These are phyloP conservation scores for Avicennia marina DNA, from an alignment of 257 asterid species.

Conservation along the genomic window DNA sequence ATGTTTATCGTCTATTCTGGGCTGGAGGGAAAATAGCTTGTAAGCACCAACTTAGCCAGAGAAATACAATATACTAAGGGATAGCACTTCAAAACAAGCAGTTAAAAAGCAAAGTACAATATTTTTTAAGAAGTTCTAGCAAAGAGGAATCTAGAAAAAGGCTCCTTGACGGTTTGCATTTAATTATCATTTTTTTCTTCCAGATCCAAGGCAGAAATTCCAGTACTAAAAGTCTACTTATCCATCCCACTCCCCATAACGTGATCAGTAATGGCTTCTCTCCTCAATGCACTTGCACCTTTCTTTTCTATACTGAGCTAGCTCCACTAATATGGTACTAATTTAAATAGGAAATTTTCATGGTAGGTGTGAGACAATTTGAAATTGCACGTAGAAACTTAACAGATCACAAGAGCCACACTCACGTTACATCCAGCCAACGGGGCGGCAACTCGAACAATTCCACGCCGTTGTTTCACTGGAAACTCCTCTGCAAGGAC, in stretches of 20 bases:
- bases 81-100: neutral
- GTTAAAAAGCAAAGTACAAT: neutral
- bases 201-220: too few species aligned
- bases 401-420: conserved; percentile 8
- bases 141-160: too few species aligned
- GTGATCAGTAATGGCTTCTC: conserved; percentile 1
- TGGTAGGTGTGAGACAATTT: neutral
- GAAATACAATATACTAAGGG: neutral
- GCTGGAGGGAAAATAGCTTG: conserved; percentile 44
- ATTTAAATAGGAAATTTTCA: too few species aligned
- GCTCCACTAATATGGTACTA: too few species aligned
- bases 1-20: conserved; percentile 76
- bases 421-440: conserved; percentile 95
- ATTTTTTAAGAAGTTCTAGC: too few species aligned
- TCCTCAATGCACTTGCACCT: neutral
- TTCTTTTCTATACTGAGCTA: neutral
- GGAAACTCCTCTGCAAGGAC: conserved; percentile 74
- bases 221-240: too few species aligned
- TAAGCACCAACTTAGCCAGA: neutral
- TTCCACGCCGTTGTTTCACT: conserved; percentile 50
- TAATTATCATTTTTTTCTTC: too few species aligned
- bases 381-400: neutral
- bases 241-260: too few species aligned
- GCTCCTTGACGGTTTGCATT: too few species aligned
- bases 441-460: conserved; percentile 83